Evolutionary conservation across 2,329 filamentous ascomycete species (phyloP), one percentile per base, ranked within the genome.

Genomic region (Neoascochyta sp.): DNA sequence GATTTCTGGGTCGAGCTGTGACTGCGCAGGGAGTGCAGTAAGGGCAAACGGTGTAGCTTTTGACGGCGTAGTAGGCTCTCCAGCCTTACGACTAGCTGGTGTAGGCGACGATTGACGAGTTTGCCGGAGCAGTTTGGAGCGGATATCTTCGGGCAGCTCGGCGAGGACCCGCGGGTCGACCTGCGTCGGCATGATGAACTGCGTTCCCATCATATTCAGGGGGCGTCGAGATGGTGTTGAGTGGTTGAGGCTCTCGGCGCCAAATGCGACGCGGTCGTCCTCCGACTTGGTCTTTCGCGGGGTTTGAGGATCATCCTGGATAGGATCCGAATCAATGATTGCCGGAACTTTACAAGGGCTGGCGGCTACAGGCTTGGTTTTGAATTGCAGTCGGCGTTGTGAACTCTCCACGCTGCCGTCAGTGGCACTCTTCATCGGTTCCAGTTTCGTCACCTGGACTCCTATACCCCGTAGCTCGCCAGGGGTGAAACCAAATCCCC

Each of bases 381-480:
- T 80, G 66, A 95, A 95, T 19, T 74, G 78, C 12, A 96, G 70
- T 27, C 77, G 81, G 43, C 76, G 81, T 60, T 96, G 90, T 50
- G 87, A 94, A 39, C 84, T 78, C 30, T 88, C 80, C 2, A 71
- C 61, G 18, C 45, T 50, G 1, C 67, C 74, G n/a, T 73, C 66
- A 1, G 63, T 51, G 2, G 70, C 67, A 10, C 65, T 54, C 52
- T 86, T 94, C 50, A 92, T 67, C 0, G 83, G 79, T 48, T 95
- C 88, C 4, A 98, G 73, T 60, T 88, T 95, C 9, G 88, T 92
- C 79, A 96, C 84, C 57, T 95, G 90, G 1, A 96, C 76, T 0
- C 92, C 92, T 7, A 98, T 70, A 1, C 92, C 92, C 52, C 92
- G 78, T n/a, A 98, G 71, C 57, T 98, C 92, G 7, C 90, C 92